Conservation (phyloP, 148 eudicot species). For the Nepenthes mirabilis region DNA sequence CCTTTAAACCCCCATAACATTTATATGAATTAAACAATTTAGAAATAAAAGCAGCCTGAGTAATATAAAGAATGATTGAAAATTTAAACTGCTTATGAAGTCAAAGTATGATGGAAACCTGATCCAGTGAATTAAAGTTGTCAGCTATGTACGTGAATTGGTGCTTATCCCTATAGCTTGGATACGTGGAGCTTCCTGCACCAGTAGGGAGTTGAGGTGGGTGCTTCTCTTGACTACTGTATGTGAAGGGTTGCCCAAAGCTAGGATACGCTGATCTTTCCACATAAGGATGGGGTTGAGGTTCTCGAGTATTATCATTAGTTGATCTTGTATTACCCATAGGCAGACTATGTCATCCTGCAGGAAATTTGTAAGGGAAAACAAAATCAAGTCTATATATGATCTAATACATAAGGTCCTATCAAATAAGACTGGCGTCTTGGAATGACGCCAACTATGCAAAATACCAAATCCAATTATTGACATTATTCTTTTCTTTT, state of each 20-base stretch:
- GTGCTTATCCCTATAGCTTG: constrained; percentile 20
- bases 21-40: not conserved
- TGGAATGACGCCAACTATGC: not conserved
- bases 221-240: not conserved
- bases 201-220: constrained; percentile 11
- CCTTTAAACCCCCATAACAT: not conserved
- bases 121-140: constrained; percentile 61
- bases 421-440: not conserved
- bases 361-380: too few relatives aligned
- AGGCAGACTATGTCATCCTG: too few relatives aligned
- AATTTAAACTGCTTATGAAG: not conserved
- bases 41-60: constrained; percentile 1
- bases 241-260: too few relatives aligned
- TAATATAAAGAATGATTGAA: not conserved
- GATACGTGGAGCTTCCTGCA: constrained; percentile 31
- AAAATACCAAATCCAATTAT: too few relatives aligned
- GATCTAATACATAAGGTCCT: not conserved
- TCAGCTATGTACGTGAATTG: constrained; percentile 46
- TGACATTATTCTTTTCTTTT: too few relatives aligned
- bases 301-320: too few relatives aligned
- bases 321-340: too few relatives aligned
- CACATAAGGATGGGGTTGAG: too few relatives aligned
- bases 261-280: too few relatives aligned
- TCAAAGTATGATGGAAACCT: constrained; percentile 26
- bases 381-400: too few relatives aligned